Base-by-base conservation (phyloP, 306 rosid species). In the Cotoneaster glaucophyllus region DNA sequence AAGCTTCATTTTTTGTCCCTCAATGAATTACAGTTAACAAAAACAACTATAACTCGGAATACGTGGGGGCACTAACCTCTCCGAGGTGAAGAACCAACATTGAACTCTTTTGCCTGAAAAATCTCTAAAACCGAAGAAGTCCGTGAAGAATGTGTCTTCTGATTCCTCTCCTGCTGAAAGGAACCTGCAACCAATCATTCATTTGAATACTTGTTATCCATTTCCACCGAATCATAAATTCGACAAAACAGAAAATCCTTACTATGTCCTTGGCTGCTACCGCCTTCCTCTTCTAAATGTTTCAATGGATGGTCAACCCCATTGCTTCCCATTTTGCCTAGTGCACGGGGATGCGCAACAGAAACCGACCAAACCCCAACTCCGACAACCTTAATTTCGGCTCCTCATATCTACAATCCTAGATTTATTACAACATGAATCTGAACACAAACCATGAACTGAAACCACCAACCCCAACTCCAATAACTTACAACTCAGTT, bases 1-100 rank as follows among this genome's bases (percentile, higher is more conserved):
- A 56, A 41, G 34, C 37, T 15, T 37, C 53, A 34, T 32, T n/a
- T 54, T 34, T 8, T 10, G 29, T 31, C 22, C 37, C 7, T 7
- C 11, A 58, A 58, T 69, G 43, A 44, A 70, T 11, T 43, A 52
- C 19, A 39, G 41, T 26, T 21, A 31, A 44, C 4, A 43, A 77
- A 43, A 75, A 44, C 31, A 52, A 77, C 64, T 69, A 64, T 59
- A 73, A 64, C 77, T 54, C 24, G 73, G 70, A 72, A 56, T 24
- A 57, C 50, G 61, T 5, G 8, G 24, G 24, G 54, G 65, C 79
- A 80, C 86, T 67, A 77, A 93, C 97, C 94, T 87, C 34, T 81
- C 59, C 14, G 28, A 29, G 79, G 78, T 5, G 92, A 84, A 72
- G 88, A 78, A 82, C 74, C 66, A 67, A 52, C 79, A 68, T 76